Evolutionary conservation across 1,139 yeast species (phyloP), one percentile per base, ranked within the genome.

Genomic region (Kurtzmaniella quercitrusa): DNA sequence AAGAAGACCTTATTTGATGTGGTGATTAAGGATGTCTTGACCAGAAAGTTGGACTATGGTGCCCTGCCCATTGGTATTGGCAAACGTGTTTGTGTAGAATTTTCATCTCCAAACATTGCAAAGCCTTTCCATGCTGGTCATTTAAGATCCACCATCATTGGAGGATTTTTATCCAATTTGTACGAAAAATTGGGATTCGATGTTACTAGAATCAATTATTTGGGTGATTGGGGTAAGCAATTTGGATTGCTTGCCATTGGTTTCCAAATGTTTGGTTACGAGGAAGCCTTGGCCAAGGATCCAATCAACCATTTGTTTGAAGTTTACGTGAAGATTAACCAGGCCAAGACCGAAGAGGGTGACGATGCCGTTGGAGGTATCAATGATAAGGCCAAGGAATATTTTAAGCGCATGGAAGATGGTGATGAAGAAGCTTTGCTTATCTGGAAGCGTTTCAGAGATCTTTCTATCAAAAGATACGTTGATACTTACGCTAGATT

Each of bases 101-200:
- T 94, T 60, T 89, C 97, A 3, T 91, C 98, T 40, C 99, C 99
- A 53, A 93, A 93, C 65, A 93, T 93, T 60, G 99, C 99, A 53
- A 93, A 93, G 68, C 98, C 98, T 12, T 93, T 93, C 85, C 99
- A 93, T 62, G 99, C 99, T 47, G 99, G 99, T 47, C 99, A 93
- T 67, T 81, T 93, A 68, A 84, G 99, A 71, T 88, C 96, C 37
- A 93, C 99, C 34, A 93, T 93, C 61, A 93, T 93, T 62, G 99
- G 99, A 57, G 98, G 98, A n/a, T 93, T 90, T 70, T 66, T 94
- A 46, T 70, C 96, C 40, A 93, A 91, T 66, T 76, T 93, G 63
- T 89, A 93, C 62, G 96, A 91, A 66, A 82, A 82, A 55, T 73
- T 85, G 47, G 98, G 98, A 37, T 93, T 93, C 86, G 80, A 88